Evolutionary conservation across 306 rosid genomes (phyloP), one percentile per base, ranked within the genome.

Genomic region (Alnus rubra): DNA sequence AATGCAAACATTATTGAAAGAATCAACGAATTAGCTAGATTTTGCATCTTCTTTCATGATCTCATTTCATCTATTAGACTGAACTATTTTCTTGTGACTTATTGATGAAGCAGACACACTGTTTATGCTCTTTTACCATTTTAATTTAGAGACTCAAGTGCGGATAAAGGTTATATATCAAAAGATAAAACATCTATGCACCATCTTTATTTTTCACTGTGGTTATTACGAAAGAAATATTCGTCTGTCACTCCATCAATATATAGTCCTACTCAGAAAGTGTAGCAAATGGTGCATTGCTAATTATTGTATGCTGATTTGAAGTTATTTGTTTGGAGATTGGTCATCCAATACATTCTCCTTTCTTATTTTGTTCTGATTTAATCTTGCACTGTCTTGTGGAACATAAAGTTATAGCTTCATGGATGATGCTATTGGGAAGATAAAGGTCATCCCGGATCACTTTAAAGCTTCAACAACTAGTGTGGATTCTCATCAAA

Each of bases 391-490:
- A 23, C 65, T 42, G 56, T 49, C 37, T 65, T 59, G 70, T 54
- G 70, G 58, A 87, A 80, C 71, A 35, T 75, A 75, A 72, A 58
- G 13, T 59, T 55, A 74, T 67, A 39, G 77, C 80, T 88, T 84
- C 80, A 91, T 95, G 98, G 99, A 95, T 89, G 98, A 90, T 83
- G 63, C 86, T 62, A 85, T 80, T 78, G 76, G 88, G 14, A 95
- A 82, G 81, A 58, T 92, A 86, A 93, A 90, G 86, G 77, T 95
- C 65, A 84, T 91, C 73, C 87, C 84, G 39, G 89, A 90, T 82
- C 97, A 95, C 82, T 95, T 95, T 83, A 88, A 83, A 83, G 75
- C 86, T 83, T 82, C 94, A 74, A 53, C 84, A 14, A 74, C 89
- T 16, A 84, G 71, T 37, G 74, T 47, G 23, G 91, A 89, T 74